Base-by-base conservation (phyloP, 768 basidiomycete species). In the Rossbeevera mucosa region DNA sequence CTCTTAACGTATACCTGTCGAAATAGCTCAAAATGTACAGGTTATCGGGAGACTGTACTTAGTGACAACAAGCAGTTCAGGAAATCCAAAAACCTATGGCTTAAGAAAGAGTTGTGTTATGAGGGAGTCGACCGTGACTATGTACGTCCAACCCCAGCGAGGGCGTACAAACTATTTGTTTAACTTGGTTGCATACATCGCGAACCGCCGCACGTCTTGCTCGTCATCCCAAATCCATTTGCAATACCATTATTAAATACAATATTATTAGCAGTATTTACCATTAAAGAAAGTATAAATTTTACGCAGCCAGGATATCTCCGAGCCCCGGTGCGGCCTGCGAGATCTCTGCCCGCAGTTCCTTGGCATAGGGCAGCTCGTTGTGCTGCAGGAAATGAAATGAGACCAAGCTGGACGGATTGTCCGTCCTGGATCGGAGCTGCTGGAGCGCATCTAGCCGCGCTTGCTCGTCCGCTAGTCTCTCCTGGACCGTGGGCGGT, bases 401-500 rank as follows among this genome's bases (percentile, higher is more conserved):
- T 2, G 57, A 64, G 25, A 64, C 36, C 11, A 68, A 56, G 43
- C 63, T 21, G 2, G 66, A 67, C 16, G 63, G 68, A 42, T 59
- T 64, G 7, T 65, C 56, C 1, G 58, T 63, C 24, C 50, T 26
- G 7, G 65, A 52, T 0, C 63, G 56, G 16, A 57, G 54, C 11
- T n/a, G 36, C 28, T 57, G 58, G 9, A 73, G 59, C 0, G 46
- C 46, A 0, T 56, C 47, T 20, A 79, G 60, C 4, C 76, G 65
- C 16, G 66, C 64, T 4, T 45, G 59, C 57, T 80, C 78, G 36
- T 71, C 76, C 5, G 18, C 61, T 8, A 78, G 66, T 3, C 72
- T 64, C 0, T 53, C 69, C 26, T 67, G 65, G 2, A 58, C 8
- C 1, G 73, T 70, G 20, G 59, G 46, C 0, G 78, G 76, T 51